These are phyloP conservation scores for Nakazawaea anatomiae DNA, from an alignment of 805 yeast genomes.

Conservation along the genomic window DNA sequence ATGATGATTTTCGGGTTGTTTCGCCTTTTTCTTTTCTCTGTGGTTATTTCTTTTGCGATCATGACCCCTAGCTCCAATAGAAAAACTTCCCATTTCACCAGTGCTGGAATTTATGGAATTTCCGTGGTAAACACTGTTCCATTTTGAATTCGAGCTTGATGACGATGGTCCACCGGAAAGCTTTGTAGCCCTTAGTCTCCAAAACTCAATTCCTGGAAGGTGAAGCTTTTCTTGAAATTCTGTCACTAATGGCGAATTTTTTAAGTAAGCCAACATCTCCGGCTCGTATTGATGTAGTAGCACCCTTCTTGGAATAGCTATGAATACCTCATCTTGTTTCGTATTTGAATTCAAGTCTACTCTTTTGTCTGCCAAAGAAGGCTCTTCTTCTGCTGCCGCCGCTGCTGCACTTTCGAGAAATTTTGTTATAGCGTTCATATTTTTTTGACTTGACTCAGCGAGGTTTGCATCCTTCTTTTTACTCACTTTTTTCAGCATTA, in stretches of 20 bases:
- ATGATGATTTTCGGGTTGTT: constrained; percentile 9
- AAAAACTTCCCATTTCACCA: constrained; percentile 12
- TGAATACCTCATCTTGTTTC: constrained; percentile 5
- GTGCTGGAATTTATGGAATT: constrained; percentile 9
- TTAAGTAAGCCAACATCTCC: constrained; percentile 26
- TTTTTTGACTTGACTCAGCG: constrained; percentile 6
- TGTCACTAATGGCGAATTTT: constrained; percentile 29
- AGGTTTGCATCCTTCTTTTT: constrained; percentile 3
- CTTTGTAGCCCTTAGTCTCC: constrained; percentile 30
- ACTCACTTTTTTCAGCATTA: not conserved
- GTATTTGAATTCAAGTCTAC: not conserved
- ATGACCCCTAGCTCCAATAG: constrained; percentile 5
- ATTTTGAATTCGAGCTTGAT: constrained; percentile 15
- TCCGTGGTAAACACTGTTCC: constrained; percentile 10
- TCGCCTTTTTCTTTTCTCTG: constrained; percentile 7
- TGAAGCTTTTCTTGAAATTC: constrained; percentile 26
- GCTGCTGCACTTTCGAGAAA: constrained; percentile 27
- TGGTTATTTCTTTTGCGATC: constrained; percentile 11
- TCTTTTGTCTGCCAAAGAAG: not conserved
- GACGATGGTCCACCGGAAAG: not conserved
- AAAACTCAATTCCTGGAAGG: constrained; percentile 44
- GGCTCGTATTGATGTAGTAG: constrained; percentile 16
- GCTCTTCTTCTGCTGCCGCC: constrained; percentile 21
- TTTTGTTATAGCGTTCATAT: constrained; percentile 17
- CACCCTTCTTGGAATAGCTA: constrained; percentile 3